Evolutionary conservation across 106 monocot genomes (phyloP).

Genomic region (Dioscorea alata): DNA sequence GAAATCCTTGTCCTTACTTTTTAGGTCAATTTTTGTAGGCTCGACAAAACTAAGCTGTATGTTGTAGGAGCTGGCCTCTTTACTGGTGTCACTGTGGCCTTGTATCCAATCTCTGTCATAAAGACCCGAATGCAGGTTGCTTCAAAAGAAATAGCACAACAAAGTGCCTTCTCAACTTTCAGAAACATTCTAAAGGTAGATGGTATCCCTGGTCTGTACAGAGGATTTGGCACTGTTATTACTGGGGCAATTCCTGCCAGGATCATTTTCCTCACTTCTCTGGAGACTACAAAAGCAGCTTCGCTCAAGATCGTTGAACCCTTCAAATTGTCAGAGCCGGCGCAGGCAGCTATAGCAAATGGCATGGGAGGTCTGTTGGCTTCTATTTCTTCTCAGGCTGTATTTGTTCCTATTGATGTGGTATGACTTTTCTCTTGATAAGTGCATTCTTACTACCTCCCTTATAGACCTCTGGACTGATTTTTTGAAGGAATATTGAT

Average conservation of each 20-base stretch:
- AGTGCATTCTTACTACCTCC: not conserved
- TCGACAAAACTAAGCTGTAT: conserved; percentile 93
- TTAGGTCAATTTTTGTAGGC: conserved; percentile 40
- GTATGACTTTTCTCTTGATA: conserved; percentile 23
- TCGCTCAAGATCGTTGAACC: conserved; percentile 65
- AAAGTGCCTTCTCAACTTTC: conserved; percentile 61
- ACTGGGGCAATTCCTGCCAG: conserved; percentile 92
- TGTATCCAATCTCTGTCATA: conserved; percentile 87
- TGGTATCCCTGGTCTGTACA: conserved; percentile 83
- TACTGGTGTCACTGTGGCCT: conserved; percentile 74
- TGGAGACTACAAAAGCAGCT: conserved; percentile 79
- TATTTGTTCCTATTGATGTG: conserved; percentile 99
- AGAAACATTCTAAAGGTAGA: conserved; percentile 81
- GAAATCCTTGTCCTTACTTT: not conserved
- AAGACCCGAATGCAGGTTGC: conserved; percentile 99
- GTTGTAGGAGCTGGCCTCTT: conserved; percentile 94
- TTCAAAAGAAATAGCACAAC: conserved; percentile 63
- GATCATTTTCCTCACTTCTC: conserved; percentile 83
- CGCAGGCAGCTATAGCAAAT: conserved; percentile 87
- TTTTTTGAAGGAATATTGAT: not conserved
- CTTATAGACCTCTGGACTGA: not conserved
- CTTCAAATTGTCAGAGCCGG: conserved; percentile 75
- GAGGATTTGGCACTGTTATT: conserved; percentile 94
- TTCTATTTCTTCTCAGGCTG: conserved; percentile 75
- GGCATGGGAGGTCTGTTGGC: conserved; percentile 82